phyloP scores from a whole-genome alignment of 306 rosid species.

The Albizia julibrissin region DNA sequence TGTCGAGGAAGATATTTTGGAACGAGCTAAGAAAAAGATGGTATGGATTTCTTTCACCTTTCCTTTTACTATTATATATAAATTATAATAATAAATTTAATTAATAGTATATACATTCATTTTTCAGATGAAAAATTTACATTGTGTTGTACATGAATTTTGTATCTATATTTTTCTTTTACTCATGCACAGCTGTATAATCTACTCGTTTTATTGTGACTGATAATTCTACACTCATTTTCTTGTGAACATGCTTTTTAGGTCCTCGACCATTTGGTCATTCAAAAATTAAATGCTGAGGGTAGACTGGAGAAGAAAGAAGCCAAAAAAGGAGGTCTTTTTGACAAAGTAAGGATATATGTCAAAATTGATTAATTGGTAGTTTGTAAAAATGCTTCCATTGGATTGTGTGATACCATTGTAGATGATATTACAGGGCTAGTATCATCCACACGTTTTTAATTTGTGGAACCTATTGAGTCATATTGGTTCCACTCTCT shows the following conservation, averaged over 20 bases:
- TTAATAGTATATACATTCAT: background rate
- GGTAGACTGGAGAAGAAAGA: constrained; percentile 98
- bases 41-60: constrained; percentile 41
- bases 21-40: constrained; percentile 98
- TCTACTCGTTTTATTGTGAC: constrained; percentile 17
- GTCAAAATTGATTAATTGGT: constrained; percentile 23
- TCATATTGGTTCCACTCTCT: background rate
- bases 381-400: constrained; percentile 11
- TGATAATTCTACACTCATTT: constrained; percentile 26
- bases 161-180: background rate
- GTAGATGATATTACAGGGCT: constrained; percentile 12
- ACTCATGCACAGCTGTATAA: too few relatives aligned
- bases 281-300: constrained; percentile 97
- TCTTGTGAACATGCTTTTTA: constrained; percentile 43
- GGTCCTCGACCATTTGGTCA: constrained; percentile 99
- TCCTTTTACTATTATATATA: background rate
- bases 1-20: constrained; percentile 99
- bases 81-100: background rate
- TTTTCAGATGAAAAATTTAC: background rate
- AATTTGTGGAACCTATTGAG: background rate
- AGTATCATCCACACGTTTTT: constrained; percentile 5
- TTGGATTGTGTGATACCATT: background rate
- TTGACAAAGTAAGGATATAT: constrained; percentile 83
- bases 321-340: constrained; percentile 80
- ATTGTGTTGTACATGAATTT: background rate